Evolutionary conservation across 306 rosid genomes (phyloP).

Genomic region (Purshia tridentata): DNA sequence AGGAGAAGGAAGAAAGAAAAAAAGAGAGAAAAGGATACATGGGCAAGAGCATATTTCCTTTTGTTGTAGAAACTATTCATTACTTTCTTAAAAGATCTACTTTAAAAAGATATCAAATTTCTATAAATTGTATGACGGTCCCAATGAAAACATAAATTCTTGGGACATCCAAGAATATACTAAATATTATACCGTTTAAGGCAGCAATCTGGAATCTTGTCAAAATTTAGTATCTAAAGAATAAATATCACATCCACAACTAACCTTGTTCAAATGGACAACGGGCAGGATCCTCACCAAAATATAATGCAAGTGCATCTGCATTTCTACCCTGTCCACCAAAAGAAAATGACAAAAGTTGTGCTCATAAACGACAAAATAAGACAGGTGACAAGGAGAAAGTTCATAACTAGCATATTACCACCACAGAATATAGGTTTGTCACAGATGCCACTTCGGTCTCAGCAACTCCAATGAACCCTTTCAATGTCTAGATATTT

Average conservation of each 20-base stretch:
- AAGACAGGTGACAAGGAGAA: constrained; percentile 18
- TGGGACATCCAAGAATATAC: neutral
- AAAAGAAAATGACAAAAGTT: constrained; percentile 22
- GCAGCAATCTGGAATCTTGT: neutral
- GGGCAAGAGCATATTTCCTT: no score
- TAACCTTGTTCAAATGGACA: constrained; percentile 96
- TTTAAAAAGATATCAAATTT: no score
- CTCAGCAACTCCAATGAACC: constrained; percentile 66
- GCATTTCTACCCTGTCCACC: constrained; percentile 91
- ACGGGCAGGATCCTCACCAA: constrained; percentile 91
- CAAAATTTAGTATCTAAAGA: neutral
- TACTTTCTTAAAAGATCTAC: no score
- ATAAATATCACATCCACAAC: constrained; percentile 11
- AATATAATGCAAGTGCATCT: constrained; percentile 86
- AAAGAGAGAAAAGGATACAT: neutral
- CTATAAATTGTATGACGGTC: neutral
- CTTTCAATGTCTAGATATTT: constrained; percentile 66
- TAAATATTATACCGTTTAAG: constrained; percentile 1
- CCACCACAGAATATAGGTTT: constrained; percentile 76
- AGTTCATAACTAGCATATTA: constrained; percentile 40
- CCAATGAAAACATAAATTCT: neutral
- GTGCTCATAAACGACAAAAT: constrained; percentile 20
- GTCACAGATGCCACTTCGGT: constrained; percentile 76
- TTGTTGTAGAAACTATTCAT: no score
- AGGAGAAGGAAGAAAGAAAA: neutral